Base-by-base conservation (phyloP, 1,284 basidiomycete species). In the Sporisorium iseilematis-ciliati region DNA sequence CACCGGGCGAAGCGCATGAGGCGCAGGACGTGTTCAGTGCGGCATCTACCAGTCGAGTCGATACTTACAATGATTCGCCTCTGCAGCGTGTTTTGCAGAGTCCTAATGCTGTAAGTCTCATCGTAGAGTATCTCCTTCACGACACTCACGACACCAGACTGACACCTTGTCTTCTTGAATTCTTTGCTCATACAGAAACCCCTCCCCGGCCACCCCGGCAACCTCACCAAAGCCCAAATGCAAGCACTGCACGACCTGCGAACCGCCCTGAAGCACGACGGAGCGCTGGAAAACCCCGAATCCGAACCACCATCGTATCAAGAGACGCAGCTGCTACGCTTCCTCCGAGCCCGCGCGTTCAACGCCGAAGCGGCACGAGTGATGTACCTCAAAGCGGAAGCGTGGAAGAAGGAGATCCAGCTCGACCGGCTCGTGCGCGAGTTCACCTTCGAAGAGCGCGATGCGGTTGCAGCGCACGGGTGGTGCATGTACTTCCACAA, bases 401-500 rank as follows among this genome's bases (percentile, higher is more conserved):
- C 77, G 38, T 84, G 82, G 82, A 77, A 78, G 42, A 73, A 76
- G 46, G 75, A 70, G 46, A 70, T 82, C 31, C 51, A 74, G 2
- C 60, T 84, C 16, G 78, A 79, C 50, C 55, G 51, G 2, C 64
- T 82, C 7, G 70, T 71, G 2, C 57, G 51, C 12, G 72, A 79
- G 6, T 83, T 79, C 40, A 25, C 58, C 14, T 84, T 83, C 20
- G 49, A 68, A 16, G 82, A 84, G 46, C 63, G 77, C 33, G 80
- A 82, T 12, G 50, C 53, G 4, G 81, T 84, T 4, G 82, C 81
- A 0, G 31, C 63, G 6, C 52, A 67, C 20, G 83, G 83, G 16
- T 84, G 83, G 83, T 68, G 77, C 48, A 84, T 84, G 83, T 84
- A 84, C 60, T 84, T 84, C 49, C 83, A 84, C 78, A 77, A 78